These are phyloP conservation scores for Mucor plumbeus DNA, from an alignment of 371 early-diverging fungal genomes.

Conservation along the genomic window DNA sequence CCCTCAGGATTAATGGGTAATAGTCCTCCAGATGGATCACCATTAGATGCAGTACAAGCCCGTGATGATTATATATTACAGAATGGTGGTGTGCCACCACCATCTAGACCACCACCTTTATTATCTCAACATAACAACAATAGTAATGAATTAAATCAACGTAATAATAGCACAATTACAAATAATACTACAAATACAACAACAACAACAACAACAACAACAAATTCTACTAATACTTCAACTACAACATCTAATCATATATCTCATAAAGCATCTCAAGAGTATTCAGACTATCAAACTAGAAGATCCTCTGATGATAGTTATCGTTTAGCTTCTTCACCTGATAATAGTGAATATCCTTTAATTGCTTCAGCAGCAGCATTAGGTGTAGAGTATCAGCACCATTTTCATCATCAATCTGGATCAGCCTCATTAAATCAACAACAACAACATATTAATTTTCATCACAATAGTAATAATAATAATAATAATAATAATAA, in stretches of 20 bases:
- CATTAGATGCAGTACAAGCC: constrained; percentile 30
- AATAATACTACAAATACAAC: neutral
- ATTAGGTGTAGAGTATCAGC: constrained; percentile 19
- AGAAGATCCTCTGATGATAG: constrained; percentile 40
- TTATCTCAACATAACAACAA: constrained; percentile 8
- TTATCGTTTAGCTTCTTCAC: constrained; percentile 36
- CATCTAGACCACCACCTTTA: constrained; percentile 36
- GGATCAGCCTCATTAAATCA: neutral
- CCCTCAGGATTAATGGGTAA: constrained; percentile 48
- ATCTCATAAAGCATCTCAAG: no score
- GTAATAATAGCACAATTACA: neutral
- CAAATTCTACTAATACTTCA: neutral
- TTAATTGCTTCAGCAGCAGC: constrained; percentile 41
- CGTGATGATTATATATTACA: constrained; percentile 40
- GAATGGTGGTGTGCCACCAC: constrained; percentile 41
- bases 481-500: neutral
- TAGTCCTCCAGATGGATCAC: constrained; percentile 18
- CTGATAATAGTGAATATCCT: constrained; percentile 46
- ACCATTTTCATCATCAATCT: constrained; percentile 3
- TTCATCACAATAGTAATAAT: neutral
- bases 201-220: neutral
- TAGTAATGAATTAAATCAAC: neutral
- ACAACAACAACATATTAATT: neutral
- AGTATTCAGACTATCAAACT: neutral
- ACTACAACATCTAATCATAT: no score